These are phyloP conservation scores for Monosporascus cannonballus DNA, from an alignment of 2,329 filamentous ascomycete genomes.

Conservation along the genomic window DNA sequence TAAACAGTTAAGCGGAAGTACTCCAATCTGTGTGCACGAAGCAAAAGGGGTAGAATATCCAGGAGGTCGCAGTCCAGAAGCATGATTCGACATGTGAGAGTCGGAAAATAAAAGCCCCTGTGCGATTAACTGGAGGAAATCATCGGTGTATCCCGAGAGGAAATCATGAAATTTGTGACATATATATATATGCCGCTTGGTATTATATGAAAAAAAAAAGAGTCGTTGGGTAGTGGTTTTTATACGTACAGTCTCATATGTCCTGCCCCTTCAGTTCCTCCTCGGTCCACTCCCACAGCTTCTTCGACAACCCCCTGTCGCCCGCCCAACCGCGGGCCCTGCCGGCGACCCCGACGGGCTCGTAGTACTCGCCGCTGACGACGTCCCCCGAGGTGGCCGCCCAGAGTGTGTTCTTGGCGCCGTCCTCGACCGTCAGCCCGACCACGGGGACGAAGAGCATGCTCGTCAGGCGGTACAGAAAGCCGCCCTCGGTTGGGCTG, in stretches of 20 bases:
- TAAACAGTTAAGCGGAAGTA: background rate
- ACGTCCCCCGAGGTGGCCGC: constrained; percentile 25
- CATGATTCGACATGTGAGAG: background rate
- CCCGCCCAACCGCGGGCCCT: constrained; percentile 8
- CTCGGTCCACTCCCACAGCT: constrained; percentile 25
- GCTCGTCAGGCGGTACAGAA: background rate
- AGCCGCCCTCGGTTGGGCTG: constrained; percentile 1
- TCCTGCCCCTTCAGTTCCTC: constrained; percentile 24
- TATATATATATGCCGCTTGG: too few species aligned
- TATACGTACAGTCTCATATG: background rate
- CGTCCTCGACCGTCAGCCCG: constrained; percentile 22
- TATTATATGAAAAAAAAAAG: too few species aligned
- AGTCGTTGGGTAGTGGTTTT: too few species aligned
- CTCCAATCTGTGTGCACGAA: background rate
- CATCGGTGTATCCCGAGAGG: too few species aligned
- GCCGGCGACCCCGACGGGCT: constrained; percentile 24
- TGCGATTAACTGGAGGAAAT: too few species aligned
- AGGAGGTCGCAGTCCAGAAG: background rate
- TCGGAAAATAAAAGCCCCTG: background rate
- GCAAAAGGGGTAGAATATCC: background rate
- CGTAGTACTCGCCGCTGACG: constrained; percentile 28
- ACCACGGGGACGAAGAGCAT: constrained; percentile 2
- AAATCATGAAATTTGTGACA: too few species aligned
- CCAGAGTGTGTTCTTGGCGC: constrained; percentile 32
- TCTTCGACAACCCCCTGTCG: constrained; percentile 17